Evolutionary conservation across 2,329 filamentous ascomycete genomes (phyloP).

Genomic region (Hymenoscyphus scutula): DNA sequence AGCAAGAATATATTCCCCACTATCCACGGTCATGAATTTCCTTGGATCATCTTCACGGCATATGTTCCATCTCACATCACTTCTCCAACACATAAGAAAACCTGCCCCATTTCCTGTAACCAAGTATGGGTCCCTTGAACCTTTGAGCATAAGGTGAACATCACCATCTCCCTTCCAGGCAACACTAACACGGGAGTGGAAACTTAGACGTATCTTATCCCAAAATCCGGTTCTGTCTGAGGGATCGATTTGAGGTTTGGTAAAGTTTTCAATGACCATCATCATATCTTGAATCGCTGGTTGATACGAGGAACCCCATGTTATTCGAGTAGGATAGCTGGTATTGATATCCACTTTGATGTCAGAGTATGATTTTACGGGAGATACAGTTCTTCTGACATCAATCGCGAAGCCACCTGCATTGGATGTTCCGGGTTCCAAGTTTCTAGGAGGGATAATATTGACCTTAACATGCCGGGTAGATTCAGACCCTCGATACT

Average conservation of each 20-base stretch:
- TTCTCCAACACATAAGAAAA: slow-evolving; percentile 98
- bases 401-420: slow-evolving; percentile 75
- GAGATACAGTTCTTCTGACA: slow-evolving; percentile 85
- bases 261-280: slow-evolving; percentile 98
- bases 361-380: slow-evolving; percentile 95
- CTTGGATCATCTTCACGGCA: slow-evolving; percentile 83
- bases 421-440: slow-evolving; percentile 53
- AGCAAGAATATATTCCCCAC: slow-evolving; percentile 90
- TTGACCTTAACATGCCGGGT: slow-evolving; percentile 78
- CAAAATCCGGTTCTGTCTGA: slow-evolving; percentile 96
- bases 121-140: slow-evolving; percentile 86
- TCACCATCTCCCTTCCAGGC: slow-evolving; percentile 96
- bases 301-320: slow-evolving; percentile 97
- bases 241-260: slow-evolving; percentile 89
- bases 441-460: slow-evolving; percentile 68
- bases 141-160: slow-evolving; percentile 89
- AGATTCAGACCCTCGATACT: slow-evolving; percentile 78
- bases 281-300: slow-evolving; percentile 99
- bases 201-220: slow-evolving; percentile 94
- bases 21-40: slow-evolving; percentile 93
- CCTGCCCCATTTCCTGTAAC: slow-evolving; percentile 91
- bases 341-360: slow-evolving; percentile 93
- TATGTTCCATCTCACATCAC: slow-evolving; percentile 84
- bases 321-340: slow-evolving; percentile 84
- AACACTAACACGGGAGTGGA: slow-evolving; percentile 86